A percentile compares a stretch with the other conserved stretches of the same genome.
Conservation (phyloP, 306 rosid species). For the Citrullus colocynthis region DNA sequence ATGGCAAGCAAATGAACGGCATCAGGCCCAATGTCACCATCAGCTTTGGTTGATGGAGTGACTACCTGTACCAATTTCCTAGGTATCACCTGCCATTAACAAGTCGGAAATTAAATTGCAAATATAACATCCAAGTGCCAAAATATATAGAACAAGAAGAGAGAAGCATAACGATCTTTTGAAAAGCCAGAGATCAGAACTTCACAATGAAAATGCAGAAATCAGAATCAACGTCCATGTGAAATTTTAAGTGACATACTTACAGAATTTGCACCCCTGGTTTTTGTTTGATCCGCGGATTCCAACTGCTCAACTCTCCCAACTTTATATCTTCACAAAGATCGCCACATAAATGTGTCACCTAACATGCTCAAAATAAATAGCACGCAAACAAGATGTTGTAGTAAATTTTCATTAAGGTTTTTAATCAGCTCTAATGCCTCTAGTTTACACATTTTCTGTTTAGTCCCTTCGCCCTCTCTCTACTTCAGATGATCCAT, state of each 20-base stretch:
- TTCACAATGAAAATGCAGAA: not conserved
- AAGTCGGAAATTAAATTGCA: not conserved
- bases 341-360: conserved; percentile 1
- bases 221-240: not conserved
- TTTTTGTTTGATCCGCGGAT: conserved; percentile 68
- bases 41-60: conserved; percentile 73
- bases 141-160: not conserved
- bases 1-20: conserved; percentile 74
- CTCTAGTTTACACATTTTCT: not conserved
- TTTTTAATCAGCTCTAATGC: not conserved
- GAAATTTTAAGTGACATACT: conserved; percentile 24
- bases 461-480: not conserved
- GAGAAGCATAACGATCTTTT: not conserved
- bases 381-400: not conserved
- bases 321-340: conserved; percentile 72
- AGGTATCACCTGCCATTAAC: conserved; percentile 43
- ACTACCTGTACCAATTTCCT: conserved; percentile 73
- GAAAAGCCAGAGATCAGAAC: not conserved
- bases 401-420: not conserved
- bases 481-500: not conserved
- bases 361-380: not conserved
- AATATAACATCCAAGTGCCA: not conserved
- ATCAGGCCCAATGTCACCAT: conserved; percentile 72
- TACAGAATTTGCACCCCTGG: conserved; percentile 79
- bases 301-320: conserved; percentile 92